A percentile compares a stretch with the other conserved stretches of the same genome.
Conservation (phyloP, 306 rosid species). For the Glycine tomentella region DNA sequence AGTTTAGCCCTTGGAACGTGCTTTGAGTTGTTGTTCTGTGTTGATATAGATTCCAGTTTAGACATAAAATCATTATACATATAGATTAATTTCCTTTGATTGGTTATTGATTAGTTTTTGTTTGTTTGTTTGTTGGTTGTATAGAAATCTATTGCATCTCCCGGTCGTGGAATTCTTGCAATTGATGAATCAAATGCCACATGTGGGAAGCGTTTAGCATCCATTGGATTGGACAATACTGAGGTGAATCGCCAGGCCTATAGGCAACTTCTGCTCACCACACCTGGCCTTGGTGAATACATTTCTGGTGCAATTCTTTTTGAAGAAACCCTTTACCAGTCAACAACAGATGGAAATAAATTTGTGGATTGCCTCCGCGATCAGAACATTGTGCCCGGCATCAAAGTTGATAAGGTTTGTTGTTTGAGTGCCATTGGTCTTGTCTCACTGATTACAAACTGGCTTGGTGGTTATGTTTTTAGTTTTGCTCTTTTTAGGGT, state of each 20-base stretch:
- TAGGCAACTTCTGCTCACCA: constrained; percentile 89
- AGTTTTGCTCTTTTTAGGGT: constrained; percentile 60
- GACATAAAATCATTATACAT: no score
- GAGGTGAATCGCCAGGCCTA: constrained; percentile 93
- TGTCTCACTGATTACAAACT: background rate
- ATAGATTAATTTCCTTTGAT: background rate
- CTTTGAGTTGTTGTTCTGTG: background rate
- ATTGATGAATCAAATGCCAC: constrained; percentile 98
- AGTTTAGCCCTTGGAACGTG: constrained; percentile 2
- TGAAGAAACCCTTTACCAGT: constrained; percentile 95
- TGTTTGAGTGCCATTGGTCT: constrained; percentile 3
- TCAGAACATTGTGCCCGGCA: constrained; percentile 85
- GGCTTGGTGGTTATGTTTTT: background rate
- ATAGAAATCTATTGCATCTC: constrained; percentile 90
- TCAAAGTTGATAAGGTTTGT: constrained; percentile 96
- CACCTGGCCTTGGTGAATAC: constrained; percentile 95
- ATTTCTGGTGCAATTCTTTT: constrained; percentile 93
- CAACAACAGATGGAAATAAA: constrained; percentile 89
- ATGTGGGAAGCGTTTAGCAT: constrained; percentile 90
- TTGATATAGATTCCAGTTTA: background rate
- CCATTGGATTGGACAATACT: constrained; percentile 90
- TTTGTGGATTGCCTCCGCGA: constrained; percentile 78
- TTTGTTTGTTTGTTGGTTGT: background rate
- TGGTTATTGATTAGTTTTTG: background rate
- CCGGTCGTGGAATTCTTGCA: constrained; percentile 98